phyloP scores from a whole-genome alignment of 805 yeast species.

The Saccharomycopsis babjevae region DNA sequence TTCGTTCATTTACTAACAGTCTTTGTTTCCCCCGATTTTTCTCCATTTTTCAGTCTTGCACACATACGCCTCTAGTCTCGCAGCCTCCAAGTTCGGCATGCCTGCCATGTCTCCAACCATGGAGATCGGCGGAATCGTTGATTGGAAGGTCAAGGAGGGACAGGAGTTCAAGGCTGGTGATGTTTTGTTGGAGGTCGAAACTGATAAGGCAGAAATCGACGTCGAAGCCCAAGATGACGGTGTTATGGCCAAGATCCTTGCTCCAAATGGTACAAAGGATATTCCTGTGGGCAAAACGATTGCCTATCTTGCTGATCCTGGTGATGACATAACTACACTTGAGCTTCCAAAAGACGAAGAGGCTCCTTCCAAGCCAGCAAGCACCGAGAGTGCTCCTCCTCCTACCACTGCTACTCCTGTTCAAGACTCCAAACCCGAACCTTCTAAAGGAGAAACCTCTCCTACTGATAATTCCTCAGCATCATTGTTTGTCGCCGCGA shows the following conservation, averaged over 20 bases:
- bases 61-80: constrained; percentile 22
- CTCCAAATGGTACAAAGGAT: constrained; percentile 64
- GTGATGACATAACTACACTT: constrained; percentile 63
- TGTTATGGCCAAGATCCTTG: constrained; percentile 61
- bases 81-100: constrained; percentile 56
- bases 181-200: constrained; percentile 69
- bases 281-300: constrained; percentile 82
- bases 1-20: too few relatives aligned
- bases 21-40: neutral
- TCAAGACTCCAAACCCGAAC: constrained; percentile 17
- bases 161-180: constrained; percentile 77
- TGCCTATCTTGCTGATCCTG: constrained; percentile 81
- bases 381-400: constrained; percentile 20
- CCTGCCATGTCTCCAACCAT: constrained; percentile 99
- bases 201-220: constrained; percentile 75
- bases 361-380: constrained; percentile 21
- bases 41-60: constrained; percentile 20
- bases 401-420: constrained; percentile 14
- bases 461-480: constrained; percentile 17
- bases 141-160: constrained; percentile 79
- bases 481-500: constrained; percentile 33
- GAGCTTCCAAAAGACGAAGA: constrained; percentile 41
- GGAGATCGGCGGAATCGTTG: constrained; percentile 88
- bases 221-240: constrained; percentile 94
- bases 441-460: constrained; percentile 6